Evolutionary conservation across 129 eudicot genomes (phyloP).

Genomic region (Saussurea involucrata): DNA sequence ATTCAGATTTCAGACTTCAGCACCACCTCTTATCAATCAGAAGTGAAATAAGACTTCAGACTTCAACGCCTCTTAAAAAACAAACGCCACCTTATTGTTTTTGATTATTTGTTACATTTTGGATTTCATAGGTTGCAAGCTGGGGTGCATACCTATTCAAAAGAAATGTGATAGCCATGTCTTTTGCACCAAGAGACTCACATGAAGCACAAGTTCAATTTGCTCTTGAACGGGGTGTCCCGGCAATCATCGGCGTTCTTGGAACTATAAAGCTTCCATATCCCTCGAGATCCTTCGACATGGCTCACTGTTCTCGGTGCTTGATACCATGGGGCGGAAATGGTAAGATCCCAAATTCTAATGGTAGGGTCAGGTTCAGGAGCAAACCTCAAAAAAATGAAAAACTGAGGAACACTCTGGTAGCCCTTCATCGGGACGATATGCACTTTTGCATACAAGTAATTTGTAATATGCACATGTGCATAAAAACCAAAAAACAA

Average conservation of each 20-base stretch:
- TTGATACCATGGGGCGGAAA: constrained; percentile 61
- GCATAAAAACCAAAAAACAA: no score
- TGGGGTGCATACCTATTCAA: constrained; percentile 54
- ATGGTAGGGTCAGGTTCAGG: no score
- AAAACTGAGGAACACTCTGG: no score
- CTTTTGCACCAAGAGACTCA: constrained; percentile 57
- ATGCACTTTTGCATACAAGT: no score
- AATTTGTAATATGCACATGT: no score
- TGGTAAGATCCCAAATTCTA: constrained; percentile 28
- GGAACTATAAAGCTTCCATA: constrained; percentile 63
- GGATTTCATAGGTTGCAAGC: constrained; percentile 44
- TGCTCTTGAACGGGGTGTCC: constrained; percentile 60
- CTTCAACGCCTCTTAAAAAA: no score
- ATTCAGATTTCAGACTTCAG: no score
- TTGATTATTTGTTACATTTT: background rate
- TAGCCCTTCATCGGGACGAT: no score
- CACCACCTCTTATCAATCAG: no score
- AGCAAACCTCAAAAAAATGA: no score
- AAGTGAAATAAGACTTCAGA: no score
- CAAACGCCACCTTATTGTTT: background rate
- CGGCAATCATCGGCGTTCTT: constrained; percentile 60
- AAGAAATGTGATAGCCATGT: constrained; percentile 54
- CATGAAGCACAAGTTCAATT: constrained; percentile 59
- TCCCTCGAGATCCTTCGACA: constrained; percentile 56
- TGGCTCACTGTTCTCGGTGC: constrained; percentile 66